Percentiles rank a stretch among this genome's conserved stretches.
phyloP scores from a whole-genome alignment of 1,139 yeast species.

The Pichia cactophila region DNA sequence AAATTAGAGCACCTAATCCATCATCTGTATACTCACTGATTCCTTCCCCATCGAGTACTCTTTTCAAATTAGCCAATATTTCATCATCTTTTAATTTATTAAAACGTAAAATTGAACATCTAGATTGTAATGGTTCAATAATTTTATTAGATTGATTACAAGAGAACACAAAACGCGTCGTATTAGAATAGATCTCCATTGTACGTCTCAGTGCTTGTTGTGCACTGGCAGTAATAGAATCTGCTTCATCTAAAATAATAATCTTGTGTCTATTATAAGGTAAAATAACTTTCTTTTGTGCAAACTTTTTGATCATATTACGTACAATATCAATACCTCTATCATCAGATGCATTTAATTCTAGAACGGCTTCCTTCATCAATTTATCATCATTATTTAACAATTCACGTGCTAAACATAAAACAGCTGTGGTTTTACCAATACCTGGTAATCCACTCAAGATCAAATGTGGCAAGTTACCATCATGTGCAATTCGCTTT shows the following conservation, averaged over 20 bases:
- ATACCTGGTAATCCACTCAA: slow-evolving; percentile 94
- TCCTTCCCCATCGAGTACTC: slow-evolving; percentile 57
- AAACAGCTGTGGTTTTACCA: slow-evolving; percentile 91
- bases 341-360: slow-evolving; percentile 92
- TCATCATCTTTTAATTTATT: slow-evolving; percentile 78
- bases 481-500: slow-evolving; percentile 79
- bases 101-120: slow-evolving; percentile 92
- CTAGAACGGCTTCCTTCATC: slow-evolving; percentile 78
- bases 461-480: slow-evolving; percentile 95
- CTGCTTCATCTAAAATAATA: slow-evolving; percentile 89
- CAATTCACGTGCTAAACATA: slow-evolving; percentile 80
- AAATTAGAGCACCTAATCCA: slow-evolving; percentile 89
- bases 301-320: slow-evolving; percentile 87
- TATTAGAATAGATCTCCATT: slow-evolving; percentile 90
- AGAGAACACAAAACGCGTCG: slow-evolving; percentile 96
- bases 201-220: slow-evolving; percentile 96
- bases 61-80: slow-evolving; percentile 67
- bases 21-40: slow-evolving; percentile 59
- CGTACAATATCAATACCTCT: slow-evolving; percentile 94
- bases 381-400: slow-evolving; percentile 47
- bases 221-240: slow-evolving; percentile 98
- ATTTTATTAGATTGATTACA: slow-evolving; percentile 92
- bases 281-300: slow-evolving; percentile 78
- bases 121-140: slow-evolving; percentile 91
- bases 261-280: slow-evolving; percentile 80